A percentile compares a stretch with the other conserved stretches of the same genome.
phyloP scores from a whole-genome alignment of 208 protist species.

The Naegleria gruberi region DNA sequence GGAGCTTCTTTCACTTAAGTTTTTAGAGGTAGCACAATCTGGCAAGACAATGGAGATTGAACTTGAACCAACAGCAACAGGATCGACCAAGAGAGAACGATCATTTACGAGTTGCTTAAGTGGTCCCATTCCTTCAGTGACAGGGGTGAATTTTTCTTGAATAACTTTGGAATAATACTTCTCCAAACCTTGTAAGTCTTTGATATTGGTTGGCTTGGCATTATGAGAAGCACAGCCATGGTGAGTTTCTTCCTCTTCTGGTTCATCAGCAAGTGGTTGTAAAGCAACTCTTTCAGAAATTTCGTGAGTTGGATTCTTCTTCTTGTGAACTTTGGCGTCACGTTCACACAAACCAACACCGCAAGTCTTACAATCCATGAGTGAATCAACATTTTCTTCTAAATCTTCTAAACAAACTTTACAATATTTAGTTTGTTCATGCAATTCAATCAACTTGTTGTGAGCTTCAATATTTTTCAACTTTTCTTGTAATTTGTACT shows the following conservation, averaged over 20 bases:
- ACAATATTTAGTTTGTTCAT: neutral
- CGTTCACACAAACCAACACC: neutral
- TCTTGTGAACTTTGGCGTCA: neutral
- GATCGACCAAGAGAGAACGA: neutral
- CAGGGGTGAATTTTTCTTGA: neutral
- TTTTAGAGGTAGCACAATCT: too few relatives aligned
- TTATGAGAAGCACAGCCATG: too few relatives aligned
- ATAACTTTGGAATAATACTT: neutral
- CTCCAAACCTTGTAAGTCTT: neutral
- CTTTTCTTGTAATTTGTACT: neutral
- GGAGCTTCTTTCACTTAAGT: too few relatives aligned
- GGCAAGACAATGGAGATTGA: too few relatives aligned
- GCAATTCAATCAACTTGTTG: neutral
- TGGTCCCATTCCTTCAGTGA: neutral
- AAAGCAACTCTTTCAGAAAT: neutral
- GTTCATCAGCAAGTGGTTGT: neutral
- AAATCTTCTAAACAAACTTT: neutral
- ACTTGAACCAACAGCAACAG: too few relatives aligned
- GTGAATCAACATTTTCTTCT: neutral
- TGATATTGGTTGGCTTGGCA: too few relatives aligned
- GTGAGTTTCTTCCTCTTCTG: too few relatives aligned
- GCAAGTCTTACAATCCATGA: neutral
- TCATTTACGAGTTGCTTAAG: neutral
- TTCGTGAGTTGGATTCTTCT: neutral
- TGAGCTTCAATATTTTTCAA: neutral